Evolutionary conservation across 2,329 filamentous ascomycete genomes (phyloP), one percentile per base, ranked within the genome.

Genomic region (Trichophyton simii): DNA sequence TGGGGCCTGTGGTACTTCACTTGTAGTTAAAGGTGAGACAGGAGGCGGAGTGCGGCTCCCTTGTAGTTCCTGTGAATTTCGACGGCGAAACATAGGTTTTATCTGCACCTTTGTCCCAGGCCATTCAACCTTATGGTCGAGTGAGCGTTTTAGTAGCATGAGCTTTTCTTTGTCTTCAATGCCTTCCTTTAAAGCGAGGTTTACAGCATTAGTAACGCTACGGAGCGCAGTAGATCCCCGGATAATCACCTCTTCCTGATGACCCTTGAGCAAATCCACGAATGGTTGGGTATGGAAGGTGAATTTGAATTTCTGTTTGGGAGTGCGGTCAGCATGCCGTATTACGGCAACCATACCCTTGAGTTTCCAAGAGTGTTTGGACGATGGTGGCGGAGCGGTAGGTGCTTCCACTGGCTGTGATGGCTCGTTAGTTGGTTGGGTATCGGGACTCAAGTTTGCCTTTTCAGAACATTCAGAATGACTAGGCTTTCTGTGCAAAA

Each of bases 231-330:
- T 86, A 71, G 96, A 91, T 7, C 92, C 92, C 66, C 96, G 94
- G 22, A 99, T 82, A 1, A 99, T 80, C 1, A 99, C 94, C 72
- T 99, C 94, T 73, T 97, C 92, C 69, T 95, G 89, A 69, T 99
- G 92, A 0, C 94, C 94, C 71, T 92, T 95, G 48, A 99, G 82
- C 3, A 99, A 80, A 65, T 95, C 89, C 65, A 99, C 91, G 70
- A 99, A 99, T 0, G 94, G 94, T 65, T 91, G 89, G 0, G 91
- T 95, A 71, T 99, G 94, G 68, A 99, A 97, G 0, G 94, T 99
- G 69, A 97, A 99, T 72, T 99, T 99, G 80, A 96, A 96, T 72
- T 99, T 99, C 70, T 99, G 94, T 76, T 99, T 99, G 1, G 94
- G 94, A 1, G 94, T 99, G 61, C 94, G 87, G 76, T 99, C 94